Evolutionary conservation across 2,329 filamentous ascomycete species (phyloP), one percentile per base, ranked within the genome.

Genomic region (Epichloe amarillans): DNA sequence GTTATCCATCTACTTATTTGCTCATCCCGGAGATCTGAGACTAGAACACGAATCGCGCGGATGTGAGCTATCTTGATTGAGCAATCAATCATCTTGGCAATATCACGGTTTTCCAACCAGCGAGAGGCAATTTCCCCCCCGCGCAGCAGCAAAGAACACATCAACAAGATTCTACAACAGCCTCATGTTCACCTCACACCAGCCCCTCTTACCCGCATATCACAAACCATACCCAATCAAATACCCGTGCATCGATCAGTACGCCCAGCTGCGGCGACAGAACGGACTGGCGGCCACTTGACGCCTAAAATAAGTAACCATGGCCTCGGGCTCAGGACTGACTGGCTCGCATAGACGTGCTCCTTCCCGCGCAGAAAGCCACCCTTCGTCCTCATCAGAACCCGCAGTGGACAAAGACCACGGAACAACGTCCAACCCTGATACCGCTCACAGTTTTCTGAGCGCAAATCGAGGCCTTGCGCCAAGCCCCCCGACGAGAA

Each of bases 391-490:
- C 50, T 66, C 69, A 56, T 70, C 72, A 57, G 73, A 75, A 53
- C 68, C 69, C 52, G 68, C 72, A 51, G 60, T 65, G 56, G 72
- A 75, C 56, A 64, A 70, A 35, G 64, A 62, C 49, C 56, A 49
- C 42, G 50, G 42, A 42, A 53, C 54, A 46, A 54, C 60, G 57
- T 58, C 59, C 54, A 63, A 57, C 52, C 65, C 55, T 47, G 61
- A 60, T 58, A 57, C 71, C 21, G 68, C 73, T 54, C 73, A 77
- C 50, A 63, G 76, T 52, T 59, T 78, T 50, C 72, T 73, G 44
- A 72, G 72, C 56, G 72, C 76, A 56, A 75, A 76, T 59, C 72
- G 74, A 55, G 73, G 72, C 54, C 66, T 77, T 55, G 72, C 69
- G 58, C 76, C 70, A 57, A 67, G 72, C 42, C 68, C 73, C 58